Conservation (phyloP, 169 alveolate genomes). For the Plasmodium inui region DNA sequence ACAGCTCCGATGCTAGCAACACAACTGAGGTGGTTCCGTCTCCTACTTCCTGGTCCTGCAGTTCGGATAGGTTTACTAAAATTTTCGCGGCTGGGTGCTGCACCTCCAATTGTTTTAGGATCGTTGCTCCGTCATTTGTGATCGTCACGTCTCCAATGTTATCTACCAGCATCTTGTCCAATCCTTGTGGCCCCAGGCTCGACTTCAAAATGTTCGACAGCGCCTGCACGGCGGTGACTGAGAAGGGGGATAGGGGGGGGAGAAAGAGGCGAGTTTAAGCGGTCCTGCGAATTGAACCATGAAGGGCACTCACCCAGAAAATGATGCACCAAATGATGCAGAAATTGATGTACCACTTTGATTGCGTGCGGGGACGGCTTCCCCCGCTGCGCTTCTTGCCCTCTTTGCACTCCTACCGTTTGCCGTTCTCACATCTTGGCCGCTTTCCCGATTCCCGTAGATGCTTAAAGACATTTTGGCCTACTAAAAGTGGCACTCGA, state of each 20-base stretch:
- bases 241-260: not conserved
- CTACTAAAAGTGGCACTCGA: not conserved
- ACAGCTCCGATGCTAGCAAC: constrained; percentile 98
- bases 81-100: constrained; percentile 99
- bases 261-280: not conserved
- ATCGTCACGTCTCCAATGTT: constrained; percentile 99
- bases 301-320: not conserved
- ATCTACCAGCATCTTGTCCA: constrained; percentile 99
- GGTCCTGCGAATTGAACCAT: not conserved
- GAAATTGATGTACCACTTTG: no score
- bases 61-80: constrained; percentile 95
- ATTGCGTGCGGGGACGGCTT: not conserved
- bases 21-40: constrained; percentile 99
- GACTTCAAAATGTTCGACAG: constrained; percentile 97
- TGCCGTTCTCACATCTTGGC: constrained; percentile 85
- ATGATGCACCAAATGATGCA: not conserved
- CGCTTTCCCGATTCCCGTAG: constrained; percentile 85
- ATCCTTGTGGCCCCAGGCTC: constrained; percentile 99
- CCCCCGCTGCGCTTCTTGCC: not conserved
- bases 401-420: constrained; percentile 74
- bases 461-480: constrained; percentile 82
- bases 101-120: constrained; percentile 97
- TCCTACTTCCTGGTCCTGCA: constrained; percentile 98
- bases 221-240: constrained; percentile 97
- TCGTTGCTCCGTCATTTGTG: constrained; percentile 99